These are phyloP conservation scores for Gnomoniopsis sp. DNA, from an alignment of 2,329 filamentous ascomycete species.

Conservation along the genomic window DNA sequence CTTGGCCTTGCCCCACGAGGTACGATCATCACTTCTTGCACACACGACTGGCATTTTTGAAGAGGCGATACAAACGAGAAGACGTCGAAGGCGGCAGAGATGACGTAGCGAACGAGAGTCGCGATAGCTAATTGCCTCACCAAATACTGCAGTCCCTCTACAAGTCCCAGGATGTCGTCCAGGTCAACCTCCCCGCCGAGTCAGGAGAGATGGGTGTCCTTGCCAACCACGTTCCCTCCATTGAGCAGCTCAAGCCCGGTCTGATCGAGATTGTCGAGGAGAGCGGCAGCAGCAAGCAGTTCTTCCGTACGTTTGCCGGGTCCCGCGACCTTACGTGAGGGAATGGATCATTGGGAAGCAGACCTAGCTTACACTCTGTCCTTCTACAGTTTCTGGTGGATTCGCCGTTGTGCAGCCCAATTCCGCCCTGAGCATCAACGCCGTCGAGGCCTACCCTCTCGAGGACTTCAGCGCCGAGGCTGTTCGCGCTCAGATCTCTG, in stretches of 20 bases:
- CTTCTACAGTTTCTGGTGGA: conserved; percentile 76
- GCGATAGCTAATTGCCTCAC: conserved; percentile 49
- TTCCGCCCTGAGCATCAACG: conserved; percentile 95
- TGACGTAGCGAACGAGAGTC: conserved; percentile 2
- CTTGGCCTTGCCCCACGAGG: conserved; percentile 96
- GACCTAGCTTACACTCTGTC: conserved; percentile 11
- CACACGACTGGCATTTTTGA: background rate
- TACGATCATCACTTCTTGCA: conserved; percentile 50
- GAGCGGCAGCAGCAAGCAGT: conserved; percentile 85
- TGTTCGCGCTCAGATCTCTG: conserved; percentile 83
- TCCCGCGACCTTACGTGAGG: background rate
- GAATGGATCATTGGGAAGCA: background rate
- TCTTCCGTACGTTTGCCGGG: conserved; percentile 75
- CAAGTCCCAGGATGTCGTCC: conserved; percentile 70
- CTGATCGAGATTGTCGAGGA: conserved; percentile 95
- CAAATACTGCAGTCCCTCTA: conserved; percentile 57
- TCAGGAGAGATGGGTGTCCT: conserved; percentile 99
- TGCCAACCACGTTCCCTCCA: conserved; percentile 96
- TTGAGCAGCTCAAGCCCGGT: conserved; percentile 98
- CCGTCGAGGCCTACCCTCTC: conserved; percentile 88
- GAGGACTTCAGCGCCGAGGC: conserved; percentile 95
- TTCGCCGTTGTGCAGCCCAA: conserved; percentile 96
- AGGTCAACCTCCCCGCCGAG: conserved; percentile 98
- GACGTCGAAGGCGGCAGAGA: background rate
- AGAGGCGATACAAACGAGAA: background rate